Conservation (phyloP, 1,284 basidiomycete species). For the Termitomyces sp. region DNA sequence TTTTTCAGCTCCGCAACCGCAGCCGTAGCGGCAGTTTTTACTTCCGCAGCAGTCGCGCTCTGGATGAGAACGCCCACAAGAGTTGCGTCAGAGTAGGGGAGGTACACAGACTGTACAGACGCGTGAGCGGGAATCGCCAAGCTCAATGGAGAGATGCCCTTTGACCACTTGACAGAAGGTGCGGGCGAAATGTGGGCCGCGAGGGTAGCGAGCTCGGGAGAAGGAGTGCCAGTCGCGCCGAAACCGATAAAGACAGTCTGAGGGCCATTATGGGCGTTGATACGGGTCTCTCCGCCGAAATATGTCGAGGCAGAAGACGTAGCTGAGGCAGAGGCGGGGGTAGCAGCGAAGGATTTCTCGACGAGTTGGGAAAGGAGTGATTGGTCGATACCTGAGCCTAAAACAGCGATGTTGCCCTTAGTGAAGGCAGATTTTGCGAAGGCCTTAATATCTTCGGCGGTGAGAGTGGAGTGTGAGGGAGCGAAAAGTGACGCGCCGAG, state of each 20-base stretch:
- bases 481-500: slow-evolving; percentile 88
- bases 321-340: slow-evolving; percentile 36
- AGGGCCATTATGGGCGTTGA: slow-evolving; percentile 53
- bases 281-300: slow-evolving; percentile 82
- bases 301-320: slow-evolving; percentile 53
- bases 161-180: slow-evolving; percentile 81
- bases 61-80: slow-evolving; percentile 80
- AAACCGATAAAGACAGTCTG: slow-evolving; percentile 84
- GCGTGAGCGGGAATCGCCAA: slow-evolving; percentile 46
- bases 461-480: slow-evolving; percentile 59
- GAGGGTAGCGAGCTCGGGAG: slow-evolving; percentile 72
- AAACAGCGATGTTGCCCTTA: slow-evolving; percentile 75
- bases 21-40: slow-evolving; percentile 61
- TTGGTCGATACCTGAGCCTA: slow-evolving; percentile 82
- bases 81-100: slow-evolving; percentile 87
- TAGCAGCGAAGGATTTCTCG: slow-evolving; percentile 57
- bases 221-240: slow-evolving; percentile 58
- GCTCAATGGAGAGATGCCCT: slow-evolving; percentile 67
- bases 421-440: slow-evolving; percentile 73
- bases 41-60: slow-evolving; percentile 50
- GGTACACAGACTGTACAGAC: slow-evolving; percentile 66
- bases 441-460: slow-evolving; percentile 64
- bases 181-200: slow-evolving; percentile 70
- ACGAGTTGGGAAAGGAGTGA: slow-evolving; percentile 68
- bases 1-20: slow-evolving; percentile 68